A percentile compares a stretch with the other conserved stretches of the same genome.
These are phyloP conservation scores for Podospora tetraspora DNA, from an alignment of 495 filamentous ascomycete species.

Conservation along the genomic window DNA sequence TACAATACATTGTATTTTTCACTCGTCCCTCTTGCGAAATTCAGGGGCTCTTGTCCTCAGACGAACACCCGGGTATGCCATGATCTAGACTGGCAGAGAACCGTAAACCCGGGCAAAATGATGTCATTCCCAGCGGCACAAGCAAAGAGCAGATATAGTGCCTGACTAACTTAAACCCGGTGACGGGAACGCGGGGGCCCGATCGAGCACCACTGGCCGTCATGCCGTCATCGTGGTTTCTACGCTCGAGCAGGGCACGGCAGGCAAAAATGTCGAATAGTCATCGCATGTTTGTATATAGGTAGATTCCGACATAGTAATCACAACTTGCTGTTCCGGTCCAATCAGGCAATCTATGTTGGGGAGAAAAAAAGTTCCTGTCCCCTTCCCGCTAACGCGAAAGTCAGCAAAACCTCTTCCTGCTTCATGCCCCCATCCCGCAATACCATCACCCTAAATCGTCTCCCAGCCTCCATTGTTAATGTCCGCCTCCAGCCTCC, in stretches of 20 bases:
- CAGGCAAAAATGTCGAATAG: neutral
- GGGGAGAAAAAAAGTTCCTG: neutral
- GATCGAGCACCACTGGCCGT: neutral
- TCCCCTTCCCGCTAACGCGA: neutral
- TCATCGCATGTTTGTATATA: neutral
- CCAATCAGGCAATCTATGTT: neutral
- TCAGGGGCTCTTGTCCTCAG: neutral
- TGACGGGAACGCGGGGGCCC: neutral
- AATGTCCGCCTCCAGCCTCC: conserved; percentile 87
- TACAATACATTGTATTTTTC: neutral
- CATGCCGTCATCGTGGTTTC: neutral
- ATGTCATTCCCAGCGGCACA: neutral
- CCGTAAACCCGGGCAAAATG: neutral
- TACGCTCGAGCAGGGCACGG: neutral
- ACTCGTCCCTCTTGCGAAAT: neutral
- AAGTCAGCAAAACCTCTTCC: neutral
- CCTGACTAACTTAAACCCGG: neutral
- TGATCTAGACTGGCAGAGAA: neutral
- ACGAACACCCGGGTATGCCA: neutral
- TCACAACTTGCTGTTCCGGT: neutral
- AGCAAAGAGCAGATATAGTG: neutral
- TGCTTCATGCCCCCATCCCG: neutral
- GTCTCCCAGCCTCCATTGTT: conserved; percentile 98
- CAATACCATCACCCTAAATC: conserved; percentile 8
- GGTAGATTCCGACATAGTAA: neutral